Percentiles rank a stretch among this genome's conserved stretches.
phyloP scores from a whole-genome alignment of 1,284 basidiomycete species.

The Irpex rosettiformis region DNA sequence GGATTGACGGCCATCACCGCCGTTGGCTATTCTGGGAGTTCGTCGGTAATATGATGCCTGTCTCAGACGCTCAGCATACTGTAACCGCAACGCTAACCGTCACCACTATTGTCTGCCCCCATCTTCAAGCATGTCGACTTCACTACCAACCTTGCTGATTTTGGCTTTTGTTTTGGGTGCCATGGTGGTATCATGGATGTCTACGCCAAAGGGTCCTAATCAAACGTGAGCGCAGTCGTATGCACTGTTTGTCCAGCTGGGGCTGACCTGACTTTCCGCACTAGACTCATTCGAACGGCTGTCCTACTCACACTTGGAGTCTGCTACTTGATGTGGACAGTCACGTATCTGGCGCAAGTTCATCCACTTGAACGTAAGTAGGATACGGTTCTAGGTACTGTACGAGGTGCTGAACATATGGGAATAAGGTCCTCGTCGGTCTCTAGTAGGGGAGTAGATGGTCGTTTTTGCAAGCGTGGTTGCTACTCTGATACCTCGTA shows the following conservation, averaged over 20 bases:
- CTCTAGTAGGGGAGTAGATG: constrained; percentile 19
- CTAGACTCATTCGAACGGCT: constrained; percentile 78
- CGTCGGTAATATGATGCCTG: background rate
- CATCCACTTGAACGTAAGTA: constrained; percentile 81
- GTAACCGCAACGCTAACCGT: background rate
- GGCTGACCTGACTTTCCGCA: constrained; percentile 4
- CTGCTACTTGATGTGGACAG: constrained; percentile 93
- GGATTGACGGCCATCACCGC: background rate
- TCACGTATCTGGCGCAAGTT: constrained; percentile 89
- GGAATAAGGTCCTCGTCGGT: constrained; percentile 23
- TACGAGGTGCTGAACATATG: background rate
- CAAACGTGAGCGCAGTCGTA: constrained; percentile 67
- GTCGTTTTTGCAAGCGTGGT: background rate
- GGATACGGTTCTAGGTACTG: background rate
- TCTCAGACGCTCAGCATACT: background rate
- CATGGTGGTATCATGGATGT: constrained; percentile 64
- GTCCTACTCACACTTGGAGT: constrained; percentile 73
- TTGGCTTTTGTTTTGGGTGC: constrained; percentile 56
- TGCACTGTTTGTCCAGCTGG: background rate
- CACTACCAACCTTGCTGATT: constrained; percentile 37
- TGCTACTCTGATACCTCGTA: background rate
- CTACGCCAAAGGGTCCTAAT: constrained; percentile 80
- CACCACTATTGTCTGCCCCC: constrained; percentile 1
- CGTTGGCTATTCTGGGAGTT: background rate
- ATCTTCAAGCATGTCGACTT: constrained; percentile 32